phyloP scores from a whole-genome alignment of 257 asterid species.

The Capsicum baccatum region DNA sequence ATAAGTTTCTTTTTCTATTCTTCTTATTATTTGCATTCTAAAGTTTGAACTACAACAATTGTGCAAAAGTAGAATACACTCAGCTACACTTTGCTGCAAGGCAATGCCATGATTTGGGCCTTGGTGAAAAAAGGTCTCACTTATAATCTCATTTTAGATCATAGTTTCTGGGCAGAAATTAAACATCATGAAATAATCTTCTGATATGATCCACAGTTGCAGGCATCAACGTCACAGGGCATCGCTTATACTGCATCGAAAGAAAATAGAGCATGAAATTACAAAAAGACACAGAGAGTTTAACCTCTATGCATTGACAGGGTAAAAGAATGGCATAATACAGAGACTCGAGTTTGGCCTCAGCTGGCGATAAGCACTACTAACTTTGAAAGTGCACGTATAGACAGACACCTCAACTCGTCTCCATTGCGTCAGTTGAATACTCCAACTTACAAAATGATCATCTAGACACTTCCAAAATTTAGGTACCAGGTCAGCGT shows the following conservation, averaged over 20 bases:
- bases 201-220: conserved; percentile 88
- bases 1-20: neutral
- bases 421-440: no score
- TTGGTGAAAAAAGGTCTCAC: neutral
- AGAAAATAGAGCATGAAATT: neutral
- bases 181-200: conserved; percentile 90
- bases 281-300: neutral
- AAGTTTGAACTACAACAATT: conserved; percentile 1
- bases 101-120: neutral
- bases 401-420: no score
- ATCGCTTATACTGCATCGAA: conserved; percentile 79
- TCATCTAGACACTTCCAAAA: no score
- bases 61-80: neutral
- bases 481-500: no score
- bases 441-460: no score
- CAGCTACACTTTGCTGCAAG: neutral
- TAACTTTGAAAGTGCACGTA: no score
- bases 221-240: conserved; percentile 87
- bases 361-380: no score
- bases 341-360: no score
- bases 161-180: neutral
- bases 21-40: neutral
- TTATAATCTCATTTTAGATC: neutral
- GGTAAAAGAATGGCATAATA: neutral
- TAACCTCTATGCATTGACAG: neutral